phyloP scores from a whole-genome alignment of 345 rosid species.

The Moricandia arvensis region DNA sequence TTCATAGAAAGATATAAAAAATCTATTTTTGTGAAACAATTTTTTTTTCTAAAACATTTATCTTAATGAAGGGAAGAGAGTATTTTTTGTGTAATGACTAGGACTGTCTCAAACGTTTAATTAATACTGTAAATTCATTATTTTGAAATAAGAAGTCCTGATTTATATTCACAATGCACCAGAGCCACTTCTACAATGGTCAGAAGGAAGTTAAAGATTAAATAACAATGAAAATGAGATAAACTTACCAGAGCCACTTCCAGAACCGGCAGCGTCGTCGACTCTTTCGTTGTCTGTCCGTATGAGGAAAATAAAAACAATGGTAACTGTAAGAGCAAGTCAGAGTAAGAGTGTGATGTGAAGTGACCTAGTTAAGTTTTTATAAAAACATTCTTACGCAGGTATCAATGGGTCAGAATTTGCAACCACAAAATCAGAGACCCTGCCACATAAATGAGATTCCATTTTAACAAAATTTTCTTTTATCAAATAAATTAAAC shows the following conservation, averaged over 20 bases:
- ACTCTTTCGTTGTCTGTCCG: slow-evolving; percentile 55
- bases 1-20: too few relatives aligned
- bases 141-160: neutral
- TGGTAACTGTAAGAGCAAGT: neutral
- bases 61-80: too few relatives aligned
- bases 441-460: slow-evolving; percentile 44
- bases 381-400: slow-evolving; percentile 43
- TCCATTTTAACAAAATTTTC: neutral
- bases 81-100: neutral
- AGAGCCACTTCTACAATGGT: slow-evolving; percentile 2
- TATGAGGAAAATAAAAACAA: neutral
- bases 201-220: neutral
- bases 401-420: slow-evolving; percentile 73
- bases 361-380: neutral
- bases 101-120: neutral
- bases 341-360: neutral
- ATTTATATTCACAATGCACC: neutral
- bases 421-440: slow-evolving; percentile 65
- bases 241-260: slow-evolving; percentile 82
- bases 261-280: slow-evolving; percentile 62
- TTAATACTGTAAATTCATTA: neutral
- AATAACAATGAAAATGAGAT: neutral
- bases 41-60: too few relatives aligned
- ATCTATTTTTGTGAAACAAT: too few relatives aligned
- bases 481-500: neutral